phyloP scores from a whole-genome alignment of 2,329 filamentous ascomycete genomes.

The Teratosphaeria nubilosa region DNA sequence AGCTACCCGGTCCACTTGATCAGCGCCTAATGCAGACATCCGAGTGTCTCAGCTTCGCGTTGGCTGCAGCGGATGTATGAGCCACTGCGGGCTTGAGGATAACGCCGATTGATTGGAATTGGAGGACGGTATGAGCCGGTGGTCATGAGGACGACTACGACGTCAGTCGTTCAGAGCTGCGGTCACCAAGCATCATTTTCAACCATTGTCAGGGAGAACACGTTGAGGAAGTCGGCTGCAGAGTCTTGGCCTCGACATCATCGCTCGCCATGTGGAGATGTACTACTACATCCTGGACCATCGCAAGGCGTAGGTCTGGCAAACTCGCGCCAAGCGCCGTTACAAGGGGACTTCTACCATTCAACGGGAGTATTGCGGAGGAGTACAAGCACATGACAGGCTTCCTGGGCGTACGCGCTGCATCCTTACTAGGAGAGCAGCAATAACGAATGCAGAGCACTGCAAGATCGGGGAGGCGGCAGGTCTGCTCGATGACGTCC shows the following conservation, averaged over 20 bases:
- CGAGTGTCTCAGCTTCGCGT: background rate
- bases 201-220: background rate
- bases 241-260: background rate
- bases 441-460: no score
- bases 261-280: conserved; percentile 8
- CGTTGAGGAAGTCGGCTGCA: background rate
- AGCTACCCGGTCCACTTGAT: background rate
- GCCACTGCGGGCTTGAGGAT: conserved; percentile 56
- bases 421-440: no score
- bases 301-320: conserved; percentile 59
- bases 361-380: conserved; percentile 52
- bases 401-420: no score
- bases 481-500: no score
- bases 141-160: conserved; percentile 37
- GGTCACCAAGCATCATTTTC: background rate
- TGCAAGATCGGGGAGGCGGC: no score
- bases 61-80: conserved; percentile 56
- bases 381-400: conserved; percentile 15
- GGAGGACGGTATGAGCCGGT: conserved; percentile 49
- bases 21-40: background rate
- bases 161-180: conserved; percentile 1
- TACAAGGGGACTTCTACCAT: conserved; percentile 57
- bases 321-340: conserved; percentile 63
- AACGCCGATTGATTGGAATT: conserved; percentile 47
- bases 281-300: conserved; percentile 60